phyloP scores from a whole-genome alignment of 2,329 filamentous ascomycete species.

The Aspergillus tubingensis region DNA sequence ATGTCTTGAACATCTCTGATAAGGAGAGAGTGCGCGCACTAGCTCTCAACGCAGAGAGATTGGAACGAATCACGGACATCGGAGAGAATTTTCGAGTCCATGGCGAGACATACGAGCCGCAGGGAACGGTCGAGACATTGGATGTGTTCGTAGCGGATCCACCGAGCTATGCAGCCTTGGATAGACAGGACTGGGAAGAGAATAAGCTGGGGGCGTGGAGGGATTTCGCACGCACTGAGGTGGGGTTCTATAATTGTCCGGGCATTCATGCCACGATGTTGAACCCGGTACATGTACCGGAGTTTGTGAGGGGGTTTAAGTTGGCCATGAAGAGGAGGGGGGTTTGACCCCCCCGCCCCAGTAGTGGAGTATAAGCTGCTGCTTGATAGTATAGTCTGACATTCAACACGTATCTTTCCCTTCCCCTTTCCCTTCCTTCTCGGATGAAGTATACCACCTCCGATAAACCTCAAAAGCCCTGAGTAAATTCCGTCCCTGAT shows the following conservation, averaged over 20 bases:
- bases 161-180: background rate
- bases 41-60: background rate
- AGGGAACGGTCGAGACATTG: constrained; percentile 4
- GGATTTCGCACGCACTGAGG: constrained; percentile 4
- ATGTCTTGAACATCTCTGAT: background rate
- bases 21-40: background rate
- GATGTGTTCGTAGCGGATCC: constrained; percentile 16
- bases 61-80: constrained; percentile 1
- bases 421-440: background rate
- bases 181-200: constrained; percentile 9
- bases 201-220: constrained; percentile 7
- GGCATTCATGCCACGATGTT: constrained; percentile 12
- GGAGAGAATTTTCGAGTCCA: constrained; percentile 7
- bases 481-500: constrained; percentile 28
- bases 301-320: background rate
- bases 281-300: constrained; percentile 5
- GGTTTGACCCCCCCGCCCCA: no score
- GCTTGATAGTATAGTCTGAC: background rate
- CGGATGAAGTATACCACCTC: background rate
- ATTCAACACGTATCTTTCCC: background rate
- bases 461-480: constrained; percentile 21
- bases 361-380: no score
- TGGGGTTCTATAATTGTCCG: constrained; percentile 5
- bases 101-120: constrained; percentile 2
- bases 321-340: background rate